Evolutionary conservation across 1,284 basidiomycete genomes (phyloP).

Genomic region (Coniferiporia weirii): DNA sequence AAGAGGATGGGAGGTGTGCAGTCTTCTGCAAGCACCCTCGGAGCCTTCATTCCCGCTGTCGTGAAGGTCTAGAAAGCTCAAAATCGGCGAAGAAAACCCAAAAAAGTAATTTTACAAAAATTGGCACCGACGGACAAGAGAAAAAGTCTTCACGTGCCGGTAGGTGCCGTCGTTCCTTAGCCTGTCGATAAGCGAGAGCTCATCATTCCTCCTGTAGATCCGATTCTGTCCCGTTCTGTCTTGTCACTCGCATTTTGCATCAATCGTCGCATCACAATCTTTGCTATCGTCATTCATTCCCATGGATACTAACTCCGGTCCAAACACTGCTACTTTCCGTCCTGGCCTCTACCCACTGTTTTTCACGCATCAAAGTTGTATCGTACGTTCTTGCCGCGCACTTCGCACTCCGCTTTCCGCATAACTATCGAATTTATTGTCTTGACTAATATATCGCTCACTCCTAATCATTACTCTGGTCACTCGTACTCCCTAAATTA

Average conservation of each 20-base stretch:
- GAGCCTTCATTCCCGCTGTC: not conserved
- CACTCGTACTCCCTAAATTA: conserved; percentile 2
- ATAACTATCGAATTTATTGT: not conserved
- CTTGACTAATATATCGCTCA: not conserved
- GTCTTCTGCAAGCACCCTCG: not conserved
- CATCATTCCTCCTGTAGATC: conserved; percentile 9
- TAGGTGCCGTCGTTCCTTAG: not conserved
- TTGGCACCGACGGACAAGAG: not conserved
- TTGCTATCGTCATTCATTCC: conserved; percentile 14
- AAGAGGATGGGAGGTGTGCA: not conserved
- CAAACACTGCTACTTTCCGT: not conserved
- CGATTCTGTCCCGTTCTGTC: conserved; percentile 3
- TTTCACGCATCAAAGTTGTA: conserved; percentile 3
- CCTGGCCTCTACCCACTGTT: not conserved
- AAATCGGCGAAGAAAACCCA: not conserved
- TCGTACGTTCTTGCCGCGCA: not conserved
- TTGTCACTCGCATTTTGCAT: conserved; percentile 7
- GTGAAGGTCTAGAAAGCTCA: not conserved
- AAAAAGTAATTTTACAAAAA: not conserved
- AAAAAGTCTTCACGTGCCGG: not conserved
- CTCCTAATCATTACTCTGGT: not conserved
- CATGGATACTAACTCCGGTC: conserved; percentile 6
- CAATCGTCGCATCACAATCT: conserved; percentile 13
- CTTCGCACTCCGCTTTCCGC: not conserved
- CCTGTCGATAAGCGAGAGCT: not conserved